These are phyloP conservation scores for Candolleomyces efflorescens DNA, from an alignment of 768 basidiomycete species.

Conservation along the genomic window DNA sequence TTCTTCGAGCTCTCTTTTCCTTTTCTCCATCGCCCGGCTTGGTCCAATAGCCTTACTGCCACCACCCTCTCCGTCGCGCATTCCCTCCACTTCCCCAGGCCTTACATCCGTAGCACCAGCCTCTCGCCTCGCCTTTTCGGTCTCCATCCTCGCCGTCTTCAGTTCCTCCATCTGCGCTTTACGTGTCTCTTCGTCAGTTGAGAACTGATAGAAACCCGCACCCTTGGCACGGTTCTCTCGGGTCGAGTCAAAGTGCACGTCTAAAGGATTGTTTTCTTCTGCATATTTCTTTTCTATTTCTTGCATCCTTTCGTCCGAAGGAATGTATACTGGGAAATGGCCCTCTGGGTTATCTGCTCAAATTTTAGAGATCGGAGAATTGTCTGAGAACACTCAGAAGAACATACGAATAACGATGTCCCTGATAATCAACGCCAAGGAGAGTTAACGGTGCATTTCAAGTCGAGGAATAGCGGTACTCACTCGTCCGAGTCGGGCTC, in stretches of 20 bases:
- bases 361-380: slow-evolving; percentile 2
- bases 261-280: slow-evolving; percentile 69
- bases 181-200: slow-evolving; percentile 77
- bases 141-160: slow-evolving; percentile 62
- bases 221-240: slow-evolving; percentile 84
- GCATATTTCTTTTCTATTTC: slow-evolving; percentile 67
- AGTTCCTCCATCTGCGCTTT: slow-evolving; percentile 81
- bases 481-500: slow-evolving; percentile 46
- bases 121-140: slow-evolving; percentile 57
- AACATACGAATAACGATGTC: slow-evolving; percentile 47
- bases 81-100: slow-evolving; percentile 77
- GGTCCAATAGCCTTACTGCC: slow-evolving; percentile 20
- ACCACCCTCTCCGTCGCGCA: slow-evolving; percentile 38
- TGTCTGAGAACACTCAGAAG: not conserved
- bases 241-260: slow-evolving; percentile 77
- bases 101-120: slow-evolving; percentile 54
- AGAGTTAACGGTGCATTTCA: slow-evolving; percentile 2
- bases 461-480: slow-evolving; percentile 18
- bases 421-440: slow-evolving; percentile 27
- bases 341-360: slow-evolving; percentile 70
- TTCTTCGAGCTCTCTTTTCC: slow-evolving; percentile 72
- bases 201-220: slow-evolving; percentile 91
- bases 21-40: slow-evolving; percentile 66
- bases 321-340: slow-evolving; percentile 87
- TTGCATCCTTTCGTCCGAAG: slow-evolving; percentile 72